Conservation (phyloP, 139 green algal genomes). For the Auxenochlorella pyrenoidosa region DNA sequence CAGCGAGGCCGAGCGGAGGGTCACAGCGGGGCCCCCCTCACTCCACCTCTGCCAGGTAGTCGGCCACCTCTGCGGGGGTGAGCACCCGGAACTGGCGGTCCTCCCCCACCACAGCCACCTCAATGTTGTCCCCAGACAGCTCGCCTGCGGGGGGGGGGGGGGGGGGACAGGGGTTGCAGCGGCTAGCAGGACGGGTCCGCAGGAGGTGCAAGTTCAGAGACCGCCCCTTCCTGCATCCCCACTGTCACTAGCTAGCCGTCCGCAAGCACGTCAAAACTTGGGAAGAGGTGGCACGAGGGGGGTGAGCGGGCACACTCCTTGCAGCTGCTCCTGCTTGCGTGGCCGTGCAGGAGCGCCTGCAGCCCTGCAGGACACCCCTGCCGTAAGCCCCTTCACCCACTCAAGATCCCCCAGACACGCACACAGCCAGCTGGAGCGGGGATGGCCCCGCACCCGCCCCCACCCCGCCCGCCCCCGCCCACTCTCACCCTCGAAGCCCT, state of each 20-base stretch:
- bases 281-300: too few species aligned
- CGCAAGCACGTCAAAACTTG: too few species aligned
- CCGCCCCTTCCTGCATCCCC: too few species aligned
- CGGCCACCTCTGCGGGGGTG: conserved; percentile 89
- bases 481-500: conserved; percentile 94
- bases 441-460: background rate
- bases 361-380: background rate
- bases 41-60: conserved; percentile 99
- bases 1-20: too few species aligned
- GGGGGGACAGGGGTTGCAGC: too few species aligned
- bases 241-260: too few species aligned
- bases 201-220: too few species aligned
- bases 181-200: background rate
- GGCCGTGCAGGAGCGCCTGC: background rate
- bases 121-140: conserved; percentile 86
- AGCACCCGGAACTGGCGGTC: conserved; percentile 96
- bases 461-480: background rate
- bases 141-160: conserved; percentile 27
- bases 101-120: conserved; percentile 91
- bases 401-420: background rate
- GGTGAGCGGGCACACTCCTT: too few species aligned
- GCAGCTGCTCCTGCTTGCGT: background rate
- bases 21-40: conserved; percentile 48
- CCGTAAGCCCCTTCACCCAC: background rate
- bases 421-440: too few species aligned